Evolutionary conservation across 169 alveolate genomes (phyloP), one percentile per base, ranked within the genome.

Genomic region (Cryptosporidium xiaoi): DNA sequence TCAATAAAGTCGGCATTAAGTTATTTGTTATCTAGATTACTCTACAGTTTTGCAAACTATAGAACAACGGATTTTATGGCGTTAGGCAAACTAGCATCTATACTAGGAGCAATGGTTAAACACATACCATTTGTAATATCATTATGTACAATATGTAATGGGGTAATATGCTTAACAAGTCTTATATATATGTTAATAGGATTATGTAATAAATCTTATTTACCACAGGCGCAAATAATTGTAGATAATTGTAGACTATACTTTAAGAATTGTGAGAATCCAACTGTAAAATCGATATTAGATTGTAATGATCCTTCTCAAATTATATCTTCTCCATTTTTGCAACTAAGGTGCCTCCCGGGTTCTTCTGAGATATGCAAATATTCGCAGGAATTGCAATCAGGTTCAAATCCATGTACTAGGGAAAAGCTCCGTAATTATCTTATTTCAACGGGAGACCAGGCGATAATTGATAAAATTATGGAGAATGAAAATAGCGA

Each of bases 61-160:
- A 71, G 84, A 34, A 71, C 84, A 10, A 71, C 84, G 24, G 84
- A 71, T 20, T 71, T 71, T 50, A 71, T 71, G 84, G 84, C 84
- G 20, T 40, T 71, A 5, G 84, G 84, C 2, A 71, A 71, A 18
- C 58, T 53, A 20, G 84, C 84, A 20, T 71, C 84, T 13, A 53
- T 71, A 34, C 29, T 71, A 5, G 84, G 84, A 24, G 84, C 84
- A 24, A 27, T 71, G 84, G 84, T 71, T 6, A 71, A 71, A 65
- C 84, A 71, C 29, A 56, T 71, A 33, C 84, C 84, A 2, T 71
- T 71, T 56, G 62, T 71, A 1, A 56, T 71, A 8, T 33, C 84
- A 10, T 4, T 44, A 15, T 71, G 84, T 58, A 55, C 84, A 33
- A 71, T 71, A 24, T 71, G 71, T 33, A 53, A 56, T 58, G 84